Conservation (phyloP, 2,329 filamentous ascomycete genomes). For the Alternaria infectoria region DNA sequence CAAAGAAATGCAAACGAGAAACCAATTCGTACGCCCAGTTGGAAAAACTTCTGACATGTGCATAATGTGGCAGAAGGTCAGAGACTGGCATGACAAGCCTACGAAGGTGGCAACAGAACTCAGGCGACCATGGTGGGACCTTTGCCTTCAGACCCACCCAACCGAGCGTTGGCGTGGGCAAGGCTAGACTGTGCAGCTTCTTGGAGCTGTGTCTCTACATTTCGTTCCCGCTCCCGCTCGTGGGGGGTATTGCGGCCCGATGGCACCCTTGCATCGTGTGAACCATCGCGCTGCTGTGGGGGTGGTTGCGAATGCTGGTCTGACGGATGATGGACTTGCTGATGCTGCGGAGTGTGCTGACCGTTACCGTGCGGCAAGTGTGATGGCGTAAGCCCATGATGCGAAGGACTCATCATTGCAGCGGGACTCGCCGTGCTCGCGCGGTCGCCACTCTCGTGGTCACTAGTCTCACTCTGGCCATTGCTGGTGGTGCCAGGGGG, state of each 20-base stretch:
- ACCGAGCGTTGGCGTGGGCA: conserved; percentile 33
- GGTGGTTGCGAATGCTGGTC: conserved; percentile 3
- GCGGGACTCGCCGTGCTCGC: conserved; percentile 39
- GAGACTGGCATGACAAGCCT: not conserved
- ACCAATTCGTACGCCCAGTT: not conserved
- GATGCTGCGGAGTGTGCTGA: conserved; percentile 29
- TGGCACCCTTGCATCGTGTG: conserved; percentile 25
- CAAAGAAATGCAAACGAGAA: not conserved
- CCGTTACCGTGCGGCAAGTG: conserved; percentile 23
- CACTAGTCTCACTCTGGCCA: conserved; percentile 42
- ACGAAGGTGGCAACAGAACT: not conserved
- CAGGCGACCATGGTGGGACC: conserved; percentile 34
- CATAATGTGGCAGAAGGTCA: not conserved
- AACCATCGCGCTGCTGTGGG: conserved; percentile 11
- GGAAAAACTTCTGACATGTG: not conserved
- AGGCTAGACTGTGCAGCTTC: conserved; percentile 44
- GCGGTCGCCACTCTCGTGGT: conserved; percentile 34
- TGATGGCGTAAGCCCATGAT: conserved; percentile 30
- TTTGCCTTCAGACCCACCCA: conserved; percentile 22
- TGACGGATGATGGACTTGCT: conserved; percentile 5
- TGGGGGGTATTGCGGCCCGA: conserved; percentile 31
- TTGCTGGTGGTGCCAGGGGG: conserved; percentile 30
- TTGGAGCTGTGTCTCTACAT: conserved; percentile 39
- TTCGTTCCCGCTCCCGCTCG: conserved; percentile 28
- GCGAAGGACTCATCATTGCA: conserved; percentile 33